These are phyloP conservation scores for Apiospora aurea DNA, from an alignment of 2,329 filamentous ascomycete species.

Conservation along the genomic window DNA sequence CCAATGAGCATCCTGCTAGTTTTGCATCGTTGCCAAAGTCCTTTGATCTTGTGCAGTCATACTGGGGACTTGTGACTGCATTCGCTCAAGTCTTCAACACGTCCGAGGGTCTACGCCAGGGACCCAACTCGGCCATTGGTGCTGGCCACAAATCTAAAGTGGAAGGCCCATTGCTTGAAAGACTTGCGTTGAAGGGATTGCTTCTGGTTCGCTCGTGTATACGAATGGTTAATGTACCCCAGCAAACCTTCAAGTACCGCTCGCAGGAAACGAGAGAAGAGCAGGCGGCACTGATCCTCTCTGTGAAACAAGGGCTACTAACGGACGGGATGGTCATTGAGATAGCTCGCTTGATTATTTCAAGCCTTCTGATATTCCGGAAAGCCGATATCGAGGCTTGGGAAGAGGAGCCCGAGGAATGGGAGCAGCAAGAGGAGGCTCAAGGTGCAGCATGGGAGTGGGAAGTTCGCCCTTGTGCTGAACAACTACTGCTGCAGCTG, in stretches of 20 bases:
- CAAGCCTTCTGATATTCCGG: slow-evolving; percentile 87
- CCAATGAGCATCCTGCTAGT: slow-evolving; percentile 77
- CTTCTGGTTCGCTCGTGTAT: slow-evolving; percentile 83
- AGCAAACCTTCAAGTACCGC: slow-evolving; percentile 84
- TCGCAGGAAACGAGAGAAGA: slow-evolving; percentile 78
- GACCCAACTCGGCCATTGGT: slow-evolving; percentile 31
- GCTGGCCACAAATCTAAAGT: slow-evolving; percentile 55
- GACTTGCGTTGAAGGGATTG: slow-evolving; percentile 82
- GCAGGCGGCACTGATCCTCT: slow-evolving; percentile 70
- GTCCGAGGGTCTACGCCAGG: slow-evolving; percentile 62
- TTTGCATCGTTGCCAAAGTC: slow-evolving; percentile 85
- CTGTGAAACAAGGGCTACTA: slow-evolving; percentile 77
- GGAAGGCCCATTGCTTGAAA: slow-evolving; percentile 74
- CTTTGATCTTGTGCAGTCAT: slow-evolving; percentile 77
- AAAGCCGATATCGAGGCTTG: slow-evolving; percentile 86
- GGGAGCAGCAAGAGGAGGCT: slow-evolving; percentile 89
- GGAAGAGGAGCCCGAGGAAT: slow-evolving; percentile 94
- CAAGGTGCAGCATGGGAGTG: slow-evolving; percentile 89
- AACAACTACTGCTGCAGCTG: slow-evolving; percentile 92
- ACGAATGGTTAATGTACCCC: slow-evolving; percentile 82
- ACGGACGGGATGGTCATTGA: slow-evolving; percentile 78
- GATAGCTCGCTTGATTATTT: slow-evolving; percentile 85
- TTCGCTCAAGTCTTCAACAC: slow-evolving; percentile 78
- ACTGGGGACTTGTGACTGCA: slow-evolving; percentile 82
- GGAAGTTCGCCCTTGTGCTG: slow-evolving; percentile 88